phyloP scores from a whole-genome alignment of 345 rosid species.

The Bretschneidera sinensis region DNA sequence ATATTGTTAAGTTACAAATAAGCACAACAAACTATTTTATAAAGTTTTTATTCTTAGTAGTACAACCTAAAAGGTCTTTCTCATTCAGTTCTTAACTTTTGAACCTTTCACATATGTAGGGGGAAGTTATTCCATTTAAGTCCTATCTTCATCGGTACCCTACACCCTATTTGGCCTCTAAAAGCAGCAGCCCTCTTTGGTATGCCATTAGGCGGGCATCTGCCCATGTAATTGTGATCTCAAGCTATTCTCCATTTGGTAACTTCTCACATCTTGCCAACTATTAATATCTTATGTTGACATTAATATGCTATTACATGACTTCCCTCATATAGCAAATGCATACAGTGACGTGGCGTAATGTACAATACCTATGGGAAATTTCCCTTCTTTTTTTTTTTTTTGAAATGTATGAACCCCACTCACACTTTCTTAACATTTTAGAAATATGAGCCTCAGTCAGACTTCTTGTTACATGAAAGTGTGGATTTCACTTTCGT shows the following conservation, averaged over 20 bases:
- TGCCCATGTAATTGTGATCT: slow-evolving; percentile 86
- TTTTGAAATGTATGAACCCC: too few relatives aligned
- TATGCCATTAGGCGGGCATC: slow-evolving; percentile 90
- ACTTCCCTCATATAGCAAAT: too few relatives aligned
- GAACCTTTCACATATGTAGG: slow-evolving; percentile 34
- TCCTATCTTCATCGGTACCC: slow-evolving; percentile 72
- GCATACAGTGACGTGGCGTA: too few relatives aligned
- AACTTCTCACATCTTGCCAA: slow-evolving; percentile 23
- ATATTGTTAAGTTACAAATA: too few relatives aligned
- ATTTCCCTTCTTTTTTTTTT: too few relatives aligned
- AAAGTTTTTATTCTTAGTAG: not conserved
- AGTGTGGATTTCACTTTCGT: too few relatives aligned
- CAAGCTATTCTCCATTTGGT: slow-evolving; percentile 97
- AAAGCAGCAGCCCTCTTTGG: slow-evolving; percentile 84
- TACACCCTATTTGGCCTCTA: slow-evolving; percentile 75
- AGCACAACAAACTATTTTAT: not conserved
- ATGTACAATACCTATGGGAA: too few relatives aligned
- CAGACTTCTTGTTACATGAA: too few relatives aligned
- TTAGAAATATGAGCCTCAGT: too few relatives aligned
- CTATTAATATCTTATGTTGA: slow-evolving; percentile 6
- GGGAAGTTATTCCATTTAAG: slow-evolving; percentile 80
- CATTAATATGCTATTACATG: not conserved
- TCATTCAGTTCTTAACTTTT: slow-evolving; percentile 12
- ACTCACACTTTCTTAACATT: too few relatives aligned
- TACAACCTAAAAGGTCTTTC: not conserved